These are phyloP conservation scores for Xylaria sp. DNA, from an alignment of 2,329 filamentous ascomycete genomes.

Conservation along the genomic window DNA sequence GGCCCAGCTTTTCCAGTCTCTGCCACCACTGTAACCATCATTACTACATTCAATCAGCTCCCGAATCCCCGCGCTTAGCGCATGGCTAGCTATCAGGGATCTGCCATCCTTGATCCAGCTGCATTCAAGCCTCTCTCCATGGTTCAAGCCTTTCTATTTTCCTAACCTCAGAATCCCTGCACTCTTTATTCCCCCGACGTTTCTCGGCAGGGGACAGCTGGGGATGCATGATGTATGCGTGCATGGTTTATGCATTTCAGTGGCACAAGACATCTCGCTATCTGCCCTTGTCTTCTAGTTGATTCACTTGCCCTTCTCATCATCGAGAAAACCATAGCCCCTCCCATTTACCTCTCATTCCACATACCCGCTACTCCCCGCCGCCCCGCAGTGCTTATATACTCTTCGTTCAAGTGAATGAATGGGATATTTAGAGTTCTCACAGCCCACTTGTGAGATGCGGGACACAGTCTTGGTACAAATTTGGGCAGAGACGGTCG, in stretches of 20 bases:
- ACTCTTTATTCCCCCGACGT: slow-evolving; percentile 17
- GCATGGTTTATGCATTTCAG: slow-evolving; percentile 31
- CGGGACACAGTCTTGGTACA: not conserved
- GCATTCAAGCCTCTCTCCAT: slow-evolving; percentile 5
- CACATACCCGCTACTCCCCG: not conserved
- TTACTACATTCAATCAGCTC: slow-evolving; percentile 13
- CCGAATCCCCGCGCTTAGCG: slow-evolving; percentile 31
- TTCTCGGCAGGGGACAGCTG: slow-evolving; percentile 37
- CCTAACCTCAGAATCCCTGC: slow-evolving; percentile 18
- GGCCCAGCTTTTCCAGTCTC: slow-evolving; percentile 8
- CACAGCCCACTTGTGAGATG: not conserved
- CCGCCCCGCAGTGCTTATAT: not conserved
- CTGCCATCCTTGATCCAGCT: slow-evolving; percentile 2
- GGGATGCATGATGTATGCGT: slow-evolving; percentile 32
- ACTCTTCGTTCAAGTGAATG: not conserved
- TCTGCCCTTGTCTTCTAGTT: not conserved
- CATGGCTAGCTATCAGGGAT: slow-evolving; percentile 21
- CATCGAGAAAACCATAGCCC: not conserved
- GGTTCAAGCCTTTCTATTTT: not conserved
- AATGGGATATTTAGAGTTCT: not conserved
- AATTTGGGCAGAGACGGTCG: not conserved
- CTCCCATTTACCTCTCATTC: not conserved
- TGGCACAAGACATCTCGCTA: slow-evolving; percentile 9
- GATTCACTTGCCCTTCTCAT: not conserved
- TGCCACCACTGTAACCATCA: slow-evolving; percentile 15